These are phyloP conservation scores for Omphalotus olearius DNA, from an alignment of 1,284 basidiomycete species.

Conservation along the genomic window DNA sequence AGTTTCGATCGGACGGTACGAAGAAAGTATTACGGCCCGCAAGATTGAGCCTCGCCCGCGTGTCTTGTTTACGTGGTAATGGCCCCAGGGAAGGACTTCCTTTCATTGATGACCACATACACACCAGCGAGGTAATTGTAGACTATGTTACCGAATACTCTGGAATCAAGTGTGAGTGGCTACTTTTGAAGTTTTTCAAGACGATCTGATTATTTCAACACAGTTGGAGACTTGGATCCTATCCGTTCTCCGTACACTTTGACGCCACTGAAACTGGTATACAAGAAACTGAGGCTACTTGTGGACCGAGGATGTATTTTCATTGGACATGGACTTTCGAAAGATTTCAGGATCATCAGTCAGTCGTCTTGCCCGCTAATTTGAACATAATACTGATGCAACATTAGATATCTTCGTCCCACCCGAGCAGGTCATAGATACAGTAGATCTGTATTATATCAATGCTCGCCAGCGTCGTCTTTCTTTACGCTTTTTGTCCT, in stretches of 20 bases:
- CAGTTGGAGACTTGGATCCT: slow-evolving; percentile 91
- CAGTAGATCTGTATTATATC: slow-evolving; percentile 92
- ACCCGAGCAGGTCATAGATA: slow-evolving; percentile 93
- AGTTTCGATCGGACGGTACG: slow-evolving; percentile 92
- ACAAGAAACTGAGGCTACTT: slow-evolving; percentile 94
- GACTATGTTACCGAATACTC: slow-evolving; percentile 98
- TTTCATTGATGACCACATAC: slow-evolving; percentile 98
- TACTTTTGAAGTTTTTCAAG: not conserved
- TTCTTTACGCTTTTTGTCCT: slow-evolving; percentile 91
- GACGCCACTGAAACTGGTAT: slow-evolving; percentile 93
- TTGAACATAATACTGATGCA: slow-evolving; percentile 6
- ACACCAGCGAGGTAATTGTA: slow-evolving; percentile 91
- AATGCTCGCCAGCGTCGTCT: slow-evolving; percentile 80
- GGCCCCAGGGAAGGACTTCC: slow-evolving; percentile 78
- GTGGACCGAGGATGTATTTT: slow-evolving; percentile 97
- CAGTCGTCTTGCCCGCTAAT: slow-evolving; percentile 26
- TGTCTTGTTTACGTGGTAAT: slow-evolving; percentile 89
- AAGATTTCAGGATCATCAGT: slow-evolving; percentile 99
- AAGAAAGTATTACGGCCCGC: slow-evolving; percentile 91
- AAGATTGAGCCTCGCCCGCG: slow-evolving; percentile 87
- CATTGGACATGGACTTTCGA: slow-evolving; percentile 97
- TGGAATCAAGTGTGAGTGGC: slow-evolving; percentile 82
- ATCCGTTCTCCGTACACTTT: slow-evolving; percentile 81
- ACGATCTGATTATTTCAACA: slow-evolving; percentile 3
- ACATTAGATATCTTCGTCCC: slow-evolving; percentile 89